Evolutionary conservation across 495 filamentous ascomycete genomes (phyloP).

Genomic region (Emericellopsis terricola): DNA sequence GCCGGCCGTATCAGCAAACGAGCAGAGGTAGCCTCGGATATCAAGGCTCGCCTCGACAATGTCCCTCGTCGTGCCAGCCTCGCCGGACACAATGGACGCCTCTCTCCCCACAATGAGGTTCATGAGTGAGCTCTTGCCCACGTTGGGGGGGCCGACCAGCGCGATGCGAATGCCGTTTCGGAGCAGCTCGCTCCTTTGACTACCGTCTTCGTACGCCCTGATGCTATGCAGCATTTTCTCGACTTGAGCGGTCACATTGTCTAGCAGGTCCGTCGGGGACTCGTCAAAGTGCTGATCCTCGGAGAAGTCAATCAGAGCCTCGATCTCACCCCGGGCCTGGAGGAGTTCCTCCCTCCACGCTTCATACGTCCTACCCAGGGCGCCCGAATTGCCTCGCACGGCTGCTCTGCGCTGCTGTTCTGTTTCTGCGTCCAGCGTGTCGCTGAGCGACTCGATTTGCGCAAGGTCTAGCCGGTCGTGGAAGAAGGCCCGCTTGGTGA

Average conservation of each 20-base stretch:
- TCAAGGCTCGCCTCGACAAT: conserved; percentile 87
- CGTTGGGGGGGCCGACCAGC: conserved; percentile 82
- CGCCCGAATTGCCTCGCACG: conserved; percentile 54
- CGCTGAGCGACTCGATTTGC: conserved; percentile 86
- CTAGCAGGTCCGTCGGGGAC: conserved; percentile 50
- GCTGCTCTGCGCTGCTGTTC: conserved; percentile 84
- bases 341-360: conserved; percentile 61
- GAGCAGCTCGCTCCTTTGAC: conserved; percentile 68
- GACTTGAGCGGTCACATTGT: conserved; percentile 48
- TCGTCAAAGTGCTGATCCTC: conserved; percentile 97
- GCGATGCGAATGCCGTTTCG: conserved; percentile 74
- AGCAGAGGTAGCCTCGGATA: conserved; percentile 72
- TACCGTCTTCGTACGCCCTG: conserved; percentile 49
- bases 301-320: conserved; percentile 90
- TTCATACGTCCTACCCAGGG: conserved; percentile 66
- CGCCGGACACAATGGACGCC: conserved; percentile 81
- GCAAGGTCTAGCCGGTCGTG: conserved; percentile 73
- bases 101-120: conserved; percentile 86
- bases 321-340: conserved; percentile 73
- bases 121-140: conserved; percentile 84
- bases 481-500: conserved; percentile 81
- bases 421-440: conserved; percentile 70
- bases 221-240: conserved; percentile 39
- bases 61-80: conserved; percentile 86
- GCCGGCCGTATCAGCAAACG: conserved; percentile 84